Percentiles rank a stretch among this genome's conserved stretches.
These are phyloP conservation scores for Atkinsonella texensis DNA, from an alignment of 2,329 filamentous ascomycete species.

Conservation along the genomic window DNA sequence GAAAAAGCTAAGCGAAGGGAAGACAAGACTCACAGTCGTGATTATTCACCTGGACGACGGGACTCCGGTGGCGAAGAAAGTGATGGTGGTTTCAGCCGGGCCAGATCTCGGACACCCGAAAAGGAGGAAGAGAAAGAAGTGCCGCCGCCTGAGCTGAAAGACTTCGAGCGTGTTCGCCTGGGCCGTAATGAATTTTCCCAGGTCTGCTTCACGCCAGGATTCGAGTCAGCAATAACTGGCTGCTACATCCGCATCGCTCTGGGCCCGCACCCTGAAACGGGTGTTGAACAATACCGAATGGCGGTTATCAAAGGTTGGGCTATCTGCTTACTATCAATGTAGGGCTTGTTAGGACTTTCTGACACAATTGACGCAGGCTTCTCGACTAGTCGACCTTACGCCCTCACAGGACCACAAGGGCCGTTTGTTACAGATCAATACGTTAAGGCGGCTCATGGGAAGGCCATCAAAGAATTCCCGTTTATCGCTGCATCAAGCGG, in stretches of 20 bases:
- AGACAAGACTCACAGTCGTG: slow-evolving; percentile 49
- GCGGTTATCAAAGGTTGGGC: slow-evolving; percentile 65
- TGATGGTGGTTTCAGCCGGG: slow-evolving; percentile 64
- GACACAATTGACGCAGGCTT: slow-evolving; percentile 44
- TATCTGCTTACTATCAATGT: background rate
- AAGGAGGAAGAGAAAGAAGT: slow-evolving; percentile 59
- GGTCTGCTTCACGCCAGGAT: slow-evolving; percentile 87
- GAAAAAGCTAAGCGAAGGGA: slow-evolving; percentile 41
- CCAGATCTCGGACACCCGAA: slow-evolving; percentile 41
- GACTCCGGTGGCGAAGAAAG: slow-evolving; percentile 49
- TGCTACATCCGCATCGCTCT: slow-evolving; percentile 81
- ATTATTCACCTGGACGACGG: slow-evolving; percentile 28
- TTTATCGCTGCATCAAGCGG: slow-evolving; percentile 86
- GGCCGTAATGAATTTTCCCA: slow-evolving; percentile 78
- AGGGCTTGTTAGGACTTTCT: background rate
- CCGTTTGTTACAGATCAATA: slow-evolving; percentile 79
- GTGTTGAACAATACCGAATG: slow-evolving; percentile 74
- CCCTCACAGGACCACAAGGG: slow-evolving; percentile 66
- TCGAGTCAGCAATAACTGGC: slow-evolving; percentile 68
- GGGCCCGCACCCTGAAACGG: slow-evolving; percentile 61
- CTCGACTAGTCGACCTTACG: slow-evolving; percentile 67
- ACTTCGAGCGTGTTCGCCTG: slow-evolving; percentile 74
- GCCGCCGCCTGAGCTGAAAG: slow-evolving; percentile 59
- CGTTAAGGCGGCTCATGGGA: slow-evolving; percentile 68
- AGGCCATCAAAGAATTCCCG: slow-evolving; percentile 71